Base-by-base conservation (phyloP, 2,329 filamentous ascomycete genomes). In the Claviceps sp. region DNA sequence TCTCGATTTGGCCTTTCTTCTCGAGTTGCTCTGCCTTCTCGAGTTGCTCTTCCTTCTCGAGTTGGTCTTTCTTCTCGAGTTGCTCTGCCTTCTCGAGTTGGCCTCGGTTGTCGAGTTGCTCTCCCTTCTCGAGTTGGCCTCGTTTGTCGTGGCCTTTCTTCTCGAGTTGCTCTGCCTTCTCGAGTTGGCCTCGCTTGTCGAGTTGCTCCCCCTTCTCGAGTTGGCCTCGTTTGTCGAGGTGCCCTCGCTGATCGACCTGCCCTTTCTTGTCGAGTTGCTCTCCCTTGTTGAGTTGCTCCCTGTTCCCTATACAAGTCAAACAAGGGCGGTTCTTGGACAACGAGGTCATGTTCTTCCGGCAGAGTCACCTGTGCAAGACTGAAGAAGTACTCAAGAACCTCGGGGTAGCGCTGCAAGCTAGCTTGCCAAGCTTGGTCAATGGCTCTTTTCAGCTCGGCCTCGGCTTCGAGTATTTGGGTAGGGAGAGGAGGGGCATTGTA, bases 311-410 rank as follows among this genome's bases (percentile, higher is more conserved):
- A 71, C 53, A 78, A 67, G 52, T 75, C 74, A 58, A 74, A 78
- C 55, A 84, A 65, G 3, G 79, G 79, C 36, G 80, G 80, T 53
- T 82, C 75, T 58, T 76, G 77, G 38, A 84, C 78, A 16, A 70
- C 68, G 2, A 74, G 66, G 42, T 83, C 80, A 51, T 80, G 72
- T 53, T 88, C 82, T 42, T 69, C 68, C 0, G 86, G 85, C 4
- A 87, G 67, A 22, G 72, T 77, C 54, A 89, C 64, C 51, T 82
- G 78, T 38, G 89, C 82, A 40, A 89, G 71, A 54, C 79, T 74
- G 67, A 84, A 90, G 63, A 85, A 90, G 67, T 90, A 89, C 66
- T 89, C 83, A 51, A 91, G 72, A n/a, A 90, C 82, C 63, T 89
- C 84, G 4, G 86, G 87, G 60, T 90, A 91, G 51, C 82, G 77